Conservation (phyloP, 176 grass and related monocot genomes). For the Oryza longistaminata region DNA sequence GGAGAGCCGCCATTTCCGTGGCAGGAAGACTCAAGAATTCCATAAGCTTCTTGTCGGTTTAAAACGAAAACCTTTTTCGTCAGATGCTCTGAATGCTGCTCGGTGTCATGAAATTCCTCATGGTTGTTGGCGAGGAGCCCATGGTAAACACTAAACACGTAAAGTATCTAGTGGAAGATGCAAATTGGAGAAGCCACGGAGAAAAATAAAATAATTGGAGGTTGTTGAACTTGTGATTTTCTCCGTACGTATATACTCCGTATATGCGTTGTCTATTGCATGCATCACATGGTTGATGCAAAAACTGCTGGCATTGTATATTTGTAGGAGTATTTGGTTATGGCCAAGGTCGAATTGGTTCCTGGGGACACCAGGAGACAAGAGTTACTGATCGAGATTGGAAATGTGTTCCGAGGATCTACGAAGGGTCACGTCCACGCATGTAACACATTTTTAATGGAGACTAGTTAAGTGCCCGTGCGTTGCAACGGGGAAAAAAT, state of each 20-base stretch:
- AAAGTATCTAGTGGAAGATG: not conserved
- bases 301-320: not conserved
- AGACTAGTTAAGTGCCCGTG: too few species aligned
- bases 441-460: not conserved
- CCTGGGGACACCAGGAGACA: slow-evolving; percentile 7
- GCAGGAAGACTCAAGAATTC: not conserved
- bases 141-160: not conserved
- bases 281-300: not conserved
- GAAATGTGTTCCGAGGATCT: not conserved
- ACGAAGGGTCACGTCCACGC: not conserved
- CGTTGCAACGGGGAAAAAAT: too few species aligned
- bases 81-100: not conserved
- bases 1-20: not conserved
- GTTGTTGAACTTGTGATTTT: not conserved
- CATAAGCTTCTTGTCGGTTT: not conserved
- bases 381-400: not conserved
- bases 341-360: not conserved
- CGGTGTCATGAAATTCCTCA: not conserved
- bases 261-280: not conserved
- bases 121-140: not conserved
- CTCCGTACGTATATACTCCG: not conserved
- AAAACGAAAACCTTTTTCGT: not conserved
- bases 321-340: too few species aligned
- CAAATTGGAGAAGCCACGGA: not conserved
- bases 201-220: not conserved